Percentiles rank a stretch among this genome's conserved stretches.
These are phyloP conservation scores for Fraxinus ornus DNA, from an alignment of 305 asterid genomes.

Conservation along the genomic window DNA sequence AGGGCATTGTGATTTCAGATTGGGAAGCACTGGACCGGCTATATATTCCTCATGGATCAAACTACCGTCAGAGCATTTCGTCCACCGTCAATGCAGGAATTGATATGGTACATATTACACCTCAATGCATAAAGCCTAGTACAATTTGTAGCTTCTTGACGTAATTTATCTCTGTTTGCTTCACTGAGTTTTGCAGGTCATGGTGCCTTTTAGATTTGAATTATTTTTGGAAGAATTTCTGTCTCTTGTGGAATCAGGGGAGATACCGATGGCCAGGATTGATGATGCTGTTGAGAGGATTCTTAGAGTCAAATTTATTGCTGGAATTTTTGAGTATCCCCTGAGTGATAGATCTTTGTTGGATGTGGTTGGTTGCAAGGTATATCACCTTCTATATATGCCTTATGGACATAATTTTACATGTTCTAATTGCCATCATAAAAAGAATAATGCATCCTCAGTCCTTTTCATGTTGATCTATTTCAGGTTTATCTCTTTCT, in stretches of 20 bases:
- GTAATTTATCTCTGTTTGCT: constrained; percentile 1
- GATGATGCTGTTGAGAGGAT: constrained; percentile 95
- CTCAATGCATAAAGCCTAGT: constrained; percentile 3
- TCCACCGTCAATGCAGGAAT: constrained; percentile 61
- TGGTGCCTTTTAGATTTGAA: constrained; percentile 91
- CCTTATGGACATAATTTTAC: neutral
- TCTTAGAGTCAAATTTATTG: constrained; percentile 81
- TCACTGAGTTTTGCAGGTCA: constrained; percentile 59
- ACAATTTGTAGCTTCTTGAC: constrained; percentile 7
- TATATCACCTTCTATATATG: constrained; percentile 28
- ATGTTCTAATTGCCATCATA: neutral
- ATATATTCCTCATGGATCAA: constrained; percentile 54
- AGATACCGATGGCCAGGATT: constrained; percentile 72
- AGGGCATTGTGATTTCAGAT: constrained; percentile 91
- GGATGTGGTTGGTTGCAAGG: constrained; percentile 90
- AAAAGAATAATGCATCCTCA: constrained; percentile 3
- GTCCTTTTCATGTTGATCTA: neutral
- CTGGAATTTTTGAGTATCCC: constrained; percentile 84
- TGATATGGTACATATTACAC: constrained; percentile 54
- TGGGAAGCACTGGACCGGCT: constrained; percentile 70
- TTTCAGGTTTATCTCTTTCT: neutral
- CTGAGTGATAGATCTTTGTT: constrained; percentile 72
- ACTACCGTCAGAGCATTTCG: constrained; percentile 52
- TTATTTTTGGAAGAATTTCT: constrained; percentile 69
- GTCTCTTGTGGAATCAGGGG: constrained; percentile 76